phyloP scores from a whole-genome alignment of 2,329 filamentous ascomycete species.

The Achaetomium macrosporum region DNA sequence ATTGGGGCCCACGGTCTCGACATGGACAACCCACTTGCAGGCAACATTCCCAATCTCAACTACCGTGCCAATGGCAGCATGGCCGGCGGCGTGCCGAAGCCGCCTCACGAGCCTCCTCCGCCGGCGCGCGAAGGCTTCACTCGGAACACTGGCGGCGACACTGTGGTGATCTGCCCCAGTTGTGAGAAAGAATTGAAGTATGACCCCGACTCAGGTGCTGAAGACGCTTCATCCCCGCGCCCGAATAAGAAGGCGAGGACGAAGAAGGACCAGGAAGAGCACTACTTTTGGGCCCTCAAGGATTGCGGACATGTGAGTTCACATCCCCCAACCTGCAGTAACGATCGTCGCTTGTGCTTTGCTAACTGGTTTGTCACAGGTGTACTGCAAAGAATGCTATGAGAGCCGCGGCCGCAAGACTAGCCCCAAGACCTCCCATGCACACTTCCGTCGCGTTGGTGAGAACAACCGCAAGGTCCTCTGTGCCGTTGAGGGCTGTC shows the following conservation, averaged over 20 bases:
- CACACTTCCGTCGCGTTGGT: constrained; percentile 33
- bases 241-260: constrained; percentile 38
- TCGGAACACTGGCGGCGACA: constrained; percentile 64
- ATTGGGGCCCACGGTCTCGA: background rate
- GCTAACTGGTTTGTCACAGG: constrained; percentile 36
- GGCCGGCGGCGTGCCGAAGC: constrained; percentile 32
- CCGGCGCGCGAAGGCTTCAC: constrained; percentile 72
- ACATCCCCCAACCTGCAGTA: background rate
- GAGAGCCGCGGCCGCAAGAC: constrained; percentile 50
- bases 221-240: constrained; percentile 20
- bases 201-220: constrained; percentile 46
- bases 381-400: constrained; percentile 58
- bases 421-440: constrained; percentile 29
- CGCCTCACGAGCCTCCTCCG: constrained; percentile 56
- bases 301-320: constrained; percentile 78
- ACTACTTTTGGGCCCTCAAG: constrained; percentile 89
- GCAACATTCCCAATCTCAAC: constrained; percentile 30
- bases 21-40: constrained; percentile 26
- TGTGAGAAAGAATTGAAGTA: constrained; percentile 80
- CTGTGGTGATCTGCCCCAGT: constrained; percentile 75
- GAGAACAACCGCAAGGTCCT: constrained; percentile 35
- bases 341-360: background rate
- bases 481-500: constrained; percentile 54
- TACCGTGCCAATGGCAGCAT: constrained; percentile 31
- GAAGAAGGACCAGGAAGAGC: constrained; percentile 55